phyloP scores from a whole-genome alignment of 2,329 filamentous ascomycete genomes.

The Exophiala sideris region DNA sequence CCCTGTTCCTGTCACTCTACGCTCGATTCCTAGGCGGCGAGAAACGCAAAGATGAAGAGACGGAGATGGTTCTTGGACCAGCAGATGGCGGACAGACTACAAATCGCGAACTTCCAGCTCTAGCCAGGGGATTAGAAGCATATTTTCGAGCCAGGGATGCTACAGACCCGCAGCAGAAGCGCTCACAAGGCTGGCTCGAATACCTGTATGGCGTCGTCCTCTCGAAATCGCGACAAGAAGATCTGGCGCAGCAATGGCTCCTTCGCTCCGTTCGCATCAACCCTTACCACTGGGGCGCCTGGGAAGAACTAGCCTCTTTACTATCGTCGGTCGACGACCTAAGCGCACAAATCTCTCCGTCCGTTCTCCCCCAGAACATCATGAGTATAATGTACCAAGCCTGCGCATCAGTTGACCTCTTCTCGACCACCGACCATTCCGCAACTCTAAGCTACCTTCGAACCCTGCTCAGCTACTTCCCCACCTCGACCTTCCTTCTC shows the following conservation, averaged over 20 bases:
- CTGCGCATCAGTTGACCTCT: constrained; percentile 85
- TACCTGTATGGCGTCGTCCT: constrained; percentile 80
- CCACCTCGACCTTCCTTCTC: constrained; percentile 80
- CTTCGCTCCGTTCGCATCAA: constrained; percentile 82
- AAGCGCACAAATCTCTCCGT: constrained; percentile 48
- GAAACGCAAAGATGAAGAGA: constrained; percentile 93
- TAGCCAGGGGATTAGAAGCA: constrained; percentile 71
- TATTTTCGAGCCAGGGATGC: constrained; percentile 68
- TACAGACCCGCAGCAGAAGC: constrained; percentile 23
- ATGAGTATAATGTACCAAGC: constrained; percentile 93
- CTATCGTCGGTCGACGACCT: constrained; percentile 73
- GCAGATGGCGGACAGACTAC: constrained; percentile 78
- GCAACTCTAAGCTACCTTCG: constrained; percentile 23
- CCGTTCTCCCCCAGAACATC: constrained; percentile 73
- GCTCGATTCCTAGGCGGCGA: constrained; percentile 90
- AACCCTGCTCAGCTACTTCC: constrained; percentile 80
- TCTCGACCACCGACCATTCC: constrained; percentile 61
- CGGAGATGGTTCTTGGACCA: constrained; percentile 94
- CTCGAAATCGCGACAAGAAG: constrained; percentile 85
- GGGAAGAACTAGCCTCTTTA: constrained; percentile 84
- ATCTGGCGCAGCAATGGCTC: constrained; percentile 80
- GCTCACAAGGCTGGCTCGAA: constrained; percentile 82
- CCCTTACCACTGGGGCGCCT: constrained; percentile 95
- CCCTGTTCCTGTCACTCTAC: constrained; percentile 86
- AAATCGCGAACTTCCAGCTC: constrained; percentile 78